A percentile compares a stretch with the other conserved stretches of the same genome.
Evolutionary conservation across 768 basidiomycete species (phyloP).

Genomic region (Trametes elegans): DNA sequence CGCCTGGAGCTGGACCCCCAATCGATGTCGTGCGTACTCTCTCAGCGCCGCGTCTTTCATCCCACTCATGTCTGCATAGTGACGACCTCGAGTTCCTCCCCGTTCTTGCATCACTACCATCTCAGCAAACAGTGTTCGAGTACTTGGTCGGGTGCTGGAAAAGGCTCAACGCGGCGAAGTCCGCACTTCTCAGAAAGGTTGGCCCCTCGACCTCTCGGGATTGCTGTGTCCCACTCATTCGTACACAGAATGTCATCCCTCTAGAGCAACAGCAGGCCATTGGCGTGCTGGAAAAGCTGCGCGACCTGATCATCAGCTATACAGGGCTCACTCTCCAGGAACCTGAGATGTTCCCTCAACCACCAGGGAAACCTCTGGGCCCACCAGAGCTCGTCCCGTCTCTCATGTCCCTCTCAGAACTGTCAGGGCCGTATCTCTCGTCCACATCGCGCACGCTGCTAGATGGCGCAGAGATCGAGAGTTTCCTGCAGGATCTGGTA

Average conservation of each 20-base stretch:
- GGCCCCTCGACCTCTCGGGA: background rate
- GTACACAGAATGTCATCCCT: constrained; percentile 53
- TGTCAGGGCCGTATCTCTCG: constrained; percentile 63
- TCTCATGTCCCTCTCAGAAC: constrained; percentile 71
- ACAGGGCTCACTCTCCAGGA: constrained; percentile 87
- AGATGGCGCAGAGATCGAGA: constrained; percentile 64
- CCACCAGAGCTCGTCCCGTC: constrained; percentile 77
- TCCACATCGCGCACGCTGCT: constrained; percentile 50
- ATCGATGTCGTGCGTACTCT: constrained; percentile 57
- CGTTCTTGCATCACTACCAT: constrained; percentile 73
- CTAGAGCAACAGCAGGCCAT: constrained; percentile 62
- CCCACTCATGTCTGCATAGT: constrained; percentile 35
- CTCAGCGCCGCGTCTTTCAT: background rate
- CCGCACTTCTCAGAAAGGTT: constrained; percentile 64
- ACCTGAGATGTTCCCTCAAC: constrained; percentile 94
- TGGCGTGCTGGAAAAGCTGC: constrained; percentile 66
- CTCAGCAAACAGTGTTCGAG: constrained; percentile 80
- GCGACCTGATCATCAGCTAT: constrained; percentile 85
- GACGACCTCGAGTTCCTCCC: constrained; percentile 74
- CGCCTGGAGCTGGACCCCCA: constrained; percentile 79
- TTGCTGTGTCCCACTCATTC: background rate
- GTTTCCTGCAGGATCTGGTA: constrained; percentile 82
- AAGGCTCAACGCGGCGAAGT: constrained; percentile 59
- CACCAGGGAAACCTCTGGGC: constrained; percentile 71
- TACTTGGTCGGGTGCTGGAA: constrained; percentile 93